phyloP scores from a whole-genome alignment of 495 filamentous ascomycete genomes.

The Aspergillus bertholletiae region DNA sequence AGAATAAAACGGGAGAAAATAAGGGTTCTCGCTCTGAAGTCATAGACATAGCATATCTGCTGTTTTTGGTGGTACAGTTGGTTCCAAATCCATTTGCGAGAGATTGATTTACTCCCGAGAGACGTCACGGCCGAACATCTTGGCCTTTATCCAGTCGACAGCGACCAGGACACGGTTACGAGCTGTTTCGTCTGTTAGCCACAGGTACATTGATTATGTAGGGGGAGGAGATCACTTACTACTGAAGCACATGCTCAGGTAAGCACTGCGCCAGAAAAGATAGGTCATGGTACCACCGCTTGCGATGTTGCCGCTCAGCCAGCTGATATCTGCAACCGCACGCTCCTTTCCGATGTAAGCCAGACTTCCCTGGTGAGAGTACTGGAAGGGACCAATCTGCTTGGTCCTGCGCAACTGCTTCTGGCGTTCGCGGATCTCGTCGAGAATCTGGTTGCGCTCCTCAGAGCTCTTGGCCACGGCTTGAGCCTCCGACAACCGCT shows the following conservation, averaged over 20 bases:
- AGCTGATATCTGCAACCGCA: conserved; percentile 95
- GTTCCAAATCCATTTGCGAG: conserved; percentile 3
- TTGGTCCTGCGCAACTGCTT: conserved; percentile 83
- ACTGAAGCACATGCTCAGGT: conserved; percentile 99
- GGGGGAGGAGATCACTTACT: conserved; percentile 54
- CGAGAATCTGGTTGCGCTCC: conserved; percentile 51
- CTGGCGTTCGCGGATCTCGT: conserved; percentile 78
- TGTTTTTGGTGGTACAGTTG: conserved; percentile 14
- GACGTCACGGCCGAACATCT: conserved; percentile 91
- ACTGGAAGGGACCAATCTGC: conserved; percentile 94
- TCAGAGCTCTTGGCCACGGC: conserved; percentile 57
- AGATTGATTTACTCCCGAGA: conserved; percentile 73
- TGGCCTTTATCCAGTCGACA: conserved; percentile 94
- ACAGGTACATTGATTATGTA: conserved; percentile 1
- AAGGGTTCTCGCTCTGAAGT: conserved; percentile 15
- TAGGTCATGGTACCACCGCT: conserved; percentile 77
- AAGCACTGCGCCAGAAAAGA: conserved; percentile 96
- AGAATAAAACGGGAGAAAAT: conserved; percentile 9
- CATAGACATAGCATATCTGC: conserved; percentile 14
- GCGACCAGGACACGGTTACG: conserved; percentile 91
- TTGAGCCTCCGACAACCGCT: conserved; percentile 58
- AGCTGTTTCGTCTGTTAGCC: conserved; percentile 42
- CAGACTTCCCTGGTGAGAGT: conserved; percentile 92
- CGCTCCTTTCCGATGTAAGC: conserved; percentile 98
- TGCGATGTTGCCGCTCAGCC: conserved; percentile 94